Evolutionary conservation across 73 alveolate species (phyloP).

Genomic region (Paramecium tetraurelia): DNA sequence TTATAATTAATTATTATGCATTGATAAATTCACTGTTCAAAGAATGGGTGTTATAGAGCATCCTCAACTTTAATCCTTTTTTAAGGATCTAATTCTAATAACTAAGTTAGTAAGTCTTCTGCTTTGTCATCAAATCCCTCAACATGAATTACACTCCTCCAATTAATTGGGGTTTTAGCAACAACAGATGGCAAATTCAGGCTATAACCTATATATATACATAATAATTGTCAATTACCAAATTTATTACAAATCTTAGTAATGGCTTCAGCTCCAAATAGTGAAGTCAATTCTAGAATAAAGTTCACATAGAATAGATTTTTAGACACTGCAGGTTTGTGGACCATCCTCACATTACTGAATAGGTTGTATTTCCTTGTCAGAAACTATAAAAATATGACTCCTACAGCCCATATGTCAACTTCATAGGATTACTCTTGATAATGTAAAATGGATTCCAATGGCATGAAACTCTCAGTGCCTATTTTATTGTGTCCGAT

Average conservation of each 20-base stretch:
- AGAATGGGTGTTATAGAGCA: conserved; percentile 84
- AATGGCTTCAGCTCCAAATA: conserved; percentile 74
- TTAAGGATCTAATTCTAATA: conserved; percentile 73
- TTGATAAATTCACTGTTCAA: conserved; percentile 34
- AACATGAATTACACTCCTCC: conserved; percentile 68
- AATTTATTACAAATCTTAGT: conserved; percentile 61
- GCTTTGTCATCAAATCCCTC: conserved; percentile 66
- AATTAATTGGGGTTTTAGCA: conserved; percentile 65
- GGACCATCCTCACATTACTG: conserved; percentile 51
- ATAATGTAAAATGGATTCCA: conserved; percentile 84
- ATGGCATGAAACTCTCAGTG: conserved; percentile 93
- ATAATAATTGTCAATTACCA: not conserved
- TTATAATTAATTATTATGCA: not conserved
- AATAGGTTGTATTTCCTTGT: conserved; percentile 86
- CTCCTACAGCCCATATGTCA: conserved; percentile 97
- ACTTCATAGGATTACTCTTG: conserved; percentile 79
- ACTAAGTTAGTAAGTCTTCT: conserved; percentile 30
- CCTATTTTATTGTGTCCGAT: conserved; percentile 53
- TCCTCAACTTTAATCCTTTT: conserved; percentile 84
- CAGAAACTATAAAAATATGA: conserved; percentile 79
- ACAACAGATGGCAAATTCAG: conserved; percentile 71
- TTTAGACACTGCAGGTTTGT: conserved; percentile 72
- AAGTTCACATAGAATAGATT: conserved; percentile 71
- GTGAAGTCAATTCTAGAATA: conserved; percentile 66
- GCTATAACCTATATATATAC: conserved; percentile 67